Base-by-base conservation (phyloP, 2,329 filamentous ascomycete species). In the Pseudogymnoascus pannorum region DNA sequence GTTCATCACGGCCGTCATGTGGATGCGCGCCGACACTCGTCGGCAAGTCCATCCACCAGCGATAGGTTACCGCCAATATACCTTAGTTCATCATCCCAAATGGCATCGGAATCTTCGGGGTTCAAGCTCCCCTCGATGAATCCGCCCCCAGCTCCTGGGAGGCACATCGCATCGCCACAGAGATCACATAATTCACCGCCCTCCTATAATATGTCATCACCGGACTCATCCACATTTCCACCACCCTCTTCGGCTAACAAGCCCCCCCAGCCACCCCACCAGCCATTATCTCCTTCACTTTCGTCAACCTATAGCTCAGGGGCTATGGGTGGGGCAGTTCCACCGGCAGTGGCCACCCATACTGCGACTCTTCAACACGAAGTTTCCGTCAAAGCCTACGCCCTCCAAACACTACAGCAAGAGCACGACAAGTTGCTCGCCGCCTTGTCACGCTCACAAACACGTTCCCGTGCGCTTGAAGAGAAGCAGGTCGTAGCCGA, bases 361-460 rank as follows among this genome's bases (percentile, higher is more conserved):
- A 65, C 70, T 12, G 68, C 70, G 12, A 67, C 68, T 58, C 73
- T 83, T 6, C 81, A 82, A 65, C 80, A 81, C 66, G 79, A 82
- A 67, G 74, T 82, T 36, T 80, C 77, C 14, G 72, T 81, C 61
- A 81, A 82, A 65, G 78, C 80, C 4, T 71, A 82, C 16, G 77
- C 77, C 11, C 74, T 81, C 20, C 77, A 80, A 63, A 81, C 78
- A 1, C 72, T 83, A 5, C 80, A 82, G 66, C 73, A 74, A n/a
- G 81, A 83, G 68, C 80, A 84, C 66, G 76, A 81, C 60, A 75
- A 75, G 51, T 72, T 83, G 3, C 74, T 83, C 3, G 75, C 80
- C 18, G 81, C 79, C 24, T 77, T 80, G 20, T 77, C 79, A 31
- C 74, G 78, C 4, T 79, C 80, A 63, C 76, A 79, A 54, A 76